These are phyloP conservation scores for Silene noctiflora DNA, from an alignment of 179 eudicot genomes.

Conservation along the genomic window DNA sequence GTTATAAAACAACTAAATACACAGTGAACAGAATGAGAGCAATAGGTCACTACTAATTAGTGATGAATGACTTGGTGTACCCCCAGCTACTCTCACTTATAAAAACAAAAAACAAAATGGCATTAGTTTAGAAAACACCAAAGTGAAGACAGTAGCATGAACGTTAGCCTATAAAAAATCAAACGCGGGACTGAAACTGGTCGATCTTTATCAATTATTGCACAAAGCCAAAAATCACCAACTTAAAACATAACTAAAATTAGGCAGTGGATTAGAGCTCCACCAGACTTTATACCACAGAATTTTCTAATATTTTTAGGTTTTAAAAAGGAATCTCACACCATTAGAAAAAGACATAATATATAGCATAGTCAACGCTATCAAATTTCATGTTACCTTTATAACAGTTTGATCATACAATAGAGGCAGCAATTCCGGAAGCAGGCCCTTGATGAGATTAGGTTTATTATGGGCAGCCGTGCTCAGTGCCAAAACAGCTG, in stretches of 20 bases:
- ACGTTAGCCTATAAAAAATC: too few relatives aligned
- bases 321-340: neutral
- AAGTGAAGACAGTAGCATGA: too few relatives aligned
- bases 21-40: neutral
- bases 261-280: neutral
- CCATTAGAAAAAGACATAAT: neutral
- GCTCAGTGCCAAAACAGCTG: constrained; percentile 91
- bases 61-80: neutral
- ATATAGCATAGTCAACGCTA: neutral
- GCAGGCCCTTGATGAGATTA: constrained; percentile 84
- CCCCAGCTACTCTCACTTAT: neutral
- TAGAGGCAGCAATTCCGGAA: constrained; percentile 90
- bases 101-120: neutral
- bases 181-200: neutral
- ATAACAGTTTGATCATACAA: constrained; percentile 90
- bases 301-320: neutral
- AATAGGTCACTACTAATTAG: neutral
- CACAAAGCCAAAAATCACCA: neutral
- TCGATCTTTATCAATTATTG: neutral
- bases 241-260: neutral
- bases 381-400: constrained; percentile 51
- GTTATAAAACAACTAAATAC: neutral
- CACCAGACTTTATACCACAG: neutral
- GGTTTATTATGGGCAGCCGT: constrained; percentile 98
- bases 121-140: neutral